These are phyloP conservation scores for Neofusicoccum sp. DNA, from an alignment of 2,329 filamentous ascomycete species.

Conservation along the genomic window DNA sequence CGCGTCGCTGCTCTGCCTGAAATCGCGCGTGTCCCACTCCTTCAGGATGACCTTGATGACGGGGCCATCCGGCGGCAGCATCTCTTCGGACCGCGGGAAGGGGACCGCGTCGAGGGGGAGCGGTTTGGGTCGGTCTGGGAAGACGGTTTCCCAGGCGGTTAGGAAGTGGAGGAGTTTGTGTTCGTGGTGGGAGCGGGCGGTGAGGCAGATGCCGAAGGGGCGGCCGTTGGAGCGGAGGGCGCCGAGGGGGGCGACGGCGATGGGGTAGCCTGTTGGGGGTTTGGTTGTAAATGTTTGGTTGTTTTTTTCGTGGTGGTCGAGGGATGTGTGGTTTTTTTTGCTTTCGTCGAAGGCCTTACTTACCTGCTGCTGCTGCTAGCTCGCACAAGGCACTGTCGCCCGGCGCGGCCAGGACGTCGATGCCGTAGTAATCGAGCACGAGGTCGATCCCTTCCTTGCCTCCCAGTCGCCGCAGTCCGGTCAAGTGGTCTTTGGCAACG, in stretches of 20 bases:
- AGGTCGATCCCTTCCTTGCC: slow-evolving; percentile 37
- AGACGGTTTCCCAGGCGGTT: slow-evolving; percentile 40
- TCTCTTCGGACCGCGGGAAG: slow-evolving; percentile 31
- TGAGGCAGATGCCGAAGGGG: slow-evolving; percentile 38
- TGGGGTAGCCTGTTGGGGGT: slow-evolving; percentile 32
- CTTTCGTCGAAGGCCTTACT: background rate
- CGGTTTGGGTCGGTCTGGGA: slow-evolving; percentile 32
- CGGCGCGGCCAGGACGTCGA: slow-evolving; percentile 38
- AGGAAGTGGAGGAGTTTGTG: slow-evolving; percentile 38
- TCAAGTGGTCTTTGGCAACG: slow-evolving; percentile 28
- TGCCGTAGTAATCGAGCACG: slow-evolving; percentile 32
- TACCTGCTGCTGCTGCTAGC: slow-evolving; percentile 36
- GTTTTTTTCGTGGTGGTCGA: background rate
- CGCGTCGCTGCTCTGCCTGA: slow-evolving; percentile 17
- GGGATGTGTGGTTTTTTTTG: background rate
- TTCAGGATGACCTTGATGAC: slow-evolving; percentile 20
- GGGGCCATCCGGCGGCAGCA: slow-evolving; percentile 24
- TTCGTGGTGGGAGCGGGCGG: slow-evolving; percentile 37
- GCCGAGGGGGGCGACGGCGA: slow-evolving; percentile 37
- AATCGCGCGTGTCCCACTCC: slow-evolving; percentile 22
- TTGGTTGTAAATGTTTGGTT: no score
- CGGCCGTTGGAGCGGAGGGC: slow-evolving; percentile 40
- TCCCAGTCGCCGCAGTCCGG: slow-evolving; percentile 33
- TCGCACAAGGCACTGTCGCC: slow-evolving; percentile 39
- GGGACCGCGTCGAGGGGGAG: slow-evolving; percentile 37